Percentiles rank a stretch among this genome's conserved stretches.
These are phyloP conservation scores for Nannizziopsis arthrosporioides DNA, from an alignment of 2,329 filamentous ascomycete genomes.

Conservation along the genomic window DNA sequence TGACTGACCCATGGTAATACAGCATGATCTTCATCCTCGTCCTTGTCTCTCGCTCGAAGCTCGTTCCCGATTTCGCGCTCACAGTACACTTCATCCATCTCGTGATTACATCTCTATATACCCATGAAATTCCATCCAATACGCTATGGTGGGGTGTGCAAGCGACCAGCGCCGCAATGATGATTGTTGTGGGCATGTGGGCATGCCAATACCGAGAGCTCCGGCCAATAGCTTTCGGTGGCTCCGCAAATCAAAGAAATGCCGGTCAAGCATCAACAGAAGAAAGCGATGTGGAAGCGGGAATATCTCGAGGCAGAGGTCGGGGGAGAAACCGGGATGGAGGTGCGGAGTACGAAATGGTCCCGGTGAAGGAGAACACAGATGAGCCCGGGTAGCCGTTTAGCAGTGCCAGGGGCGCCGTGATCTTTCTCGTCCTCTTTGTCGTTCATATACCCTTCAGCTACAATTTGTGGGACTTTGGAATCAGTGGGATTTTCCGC, in stretches of 20 bases:
- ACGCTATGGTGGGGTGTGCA: constrained; percentile 77
- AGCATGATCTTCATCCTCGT: constrained; percentile 76
- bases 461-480: constrained; percentile 4
- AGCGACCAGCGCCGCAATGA: constrained; percentile 47
- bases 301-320: constrained; percentile 15
- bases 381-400: background rate
- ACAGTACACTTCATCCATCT: constrained; percentile 80
- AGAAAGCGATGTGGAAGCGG: constrained; percentile 27
- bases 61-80: constrained; percentile 86
- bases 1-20: constrained; percentile 10
- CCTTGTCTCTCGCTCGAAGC: constrained; percentile 77
- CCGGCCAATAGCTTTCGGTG: constrained; percentile 75
- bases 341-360: constrained; percentile 51
- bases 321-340: constrained; percentile 20
- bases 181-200: constrained; percentile 70
- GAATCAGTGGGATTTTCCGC: background rate
- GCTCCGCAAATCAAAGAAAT: constrained; percentile 14
- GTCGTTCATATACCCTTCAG: constrained; percentile 4
- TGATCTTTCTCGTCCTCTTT: constrained; percentile 1
- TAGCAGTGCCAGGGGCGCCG: background rate
- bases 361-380: constrained; percentile 35
- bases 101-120: constrained; percentile 64
- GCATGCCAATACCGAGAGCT: constrained; percentile 84
- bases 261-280: constrained; percentile 39
- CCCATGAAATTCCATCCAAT: constrained; percentile 61